Percentiles rank a stretch among this genome's conserved stretches.
These are phyloP conservation scores for Coriaria nepalensis DNA, from an alignment of 306 rosid genomes.

Conservation along the genomic window DNA sequence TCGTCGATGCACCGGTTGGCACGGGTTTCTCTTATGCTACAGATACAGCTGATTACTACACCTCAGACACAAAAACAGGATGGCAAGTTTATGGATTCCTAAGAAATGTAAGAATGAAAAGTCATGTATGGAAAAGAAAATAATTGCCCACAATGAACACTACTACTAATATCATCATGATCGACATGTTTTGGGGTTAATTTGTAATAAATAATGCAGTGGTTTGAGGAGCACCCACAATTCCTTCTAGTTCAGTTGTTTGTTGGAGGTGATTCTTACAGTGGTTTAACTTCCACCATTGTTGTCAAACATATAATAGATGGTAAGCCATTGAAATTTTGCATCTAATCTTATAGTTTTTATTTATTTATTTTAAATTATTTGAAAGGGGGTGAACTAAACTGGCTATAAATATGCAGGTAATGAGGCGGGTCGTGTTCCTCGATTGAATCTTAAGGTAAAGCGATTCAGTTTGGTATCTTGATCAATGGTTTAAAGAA, in stretches of 20 bases:
- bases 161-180: too few relatives aligned
- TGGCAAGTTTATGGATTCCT: slow-evolving; percentile 3
- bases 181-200: too few relatives aligned
- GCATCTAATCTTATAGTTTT: too few relatives aligned
- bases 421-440: slow-evolving; percentile 4
- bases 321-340: slow-evolving; percentile 2
- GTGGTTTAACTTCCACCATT: slow-evolving; percentile 8
- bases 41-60: slow-evolving; percentile 1
- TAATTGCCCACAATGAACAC: too few relatives aligned
- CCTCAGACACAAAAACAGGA: slow-evolving; percentile 10
- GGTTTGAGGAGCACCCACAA: slow-evolving; percentile 10
- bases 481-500: background rate
- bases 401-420: background rate
- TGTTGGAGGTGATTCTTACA: slow-evolving; percentile 13
- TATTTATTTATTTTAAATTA: too few relatives aligned
- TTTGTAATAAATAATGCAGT: slow-evolving; percentile 8
- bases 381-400: background rate
- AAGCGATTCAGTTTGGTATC: too few relatives aligned
- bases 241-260: slow-evolving; percentile 6
- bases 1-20: slow-evolving; percentile 19
- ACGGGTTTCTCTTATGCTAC: slow-evolving; percentile 19
- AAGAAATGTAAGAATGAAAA: slow-evolving; percentile 3
- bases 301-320: slow-evolving; percentile 10
- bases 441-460: slow-evolving; percentile 16
- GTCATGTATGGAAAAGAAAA: too few relatives aligned